These are phyloP conservation scores for Phytophthora litchii DNA, from an alignment of 352 stramenopile species.

Conservation along the genomic window DNA sequence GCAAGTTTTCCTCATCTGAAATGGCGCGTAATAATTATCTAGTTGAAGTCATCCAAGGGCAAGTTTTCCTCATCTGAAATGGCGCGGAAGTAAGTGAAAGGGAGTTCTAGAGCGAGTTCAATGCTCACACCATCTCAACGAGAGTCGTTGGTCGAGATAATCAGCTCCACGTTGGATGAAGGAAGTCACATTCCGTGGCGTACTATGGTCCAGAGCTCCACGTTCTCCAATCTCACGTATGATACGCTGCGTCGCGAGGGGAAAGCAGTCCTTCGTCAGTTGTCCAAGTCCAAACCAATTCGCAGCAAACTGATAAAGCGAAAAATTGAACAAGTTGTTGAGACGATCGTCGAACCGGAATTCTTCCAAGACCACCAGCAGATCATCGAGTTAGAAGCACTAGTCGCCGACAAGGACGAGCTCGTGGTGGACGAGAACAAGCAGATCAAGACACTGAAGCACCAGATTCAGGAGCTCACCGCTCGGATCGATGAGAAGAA, in stretches of 20 bases:
- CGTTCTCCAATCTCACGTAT: slow-evolving; percentile 18
- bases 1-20: too few relatives aligned
- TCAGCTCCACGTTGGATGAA: slow-evolving; percentile 3
- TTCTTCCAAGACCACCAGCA: slow-evolving; percentile 2
- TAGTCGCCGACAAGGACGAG: slow-evolving; percentile 9
- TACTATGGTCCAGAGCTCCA: slow-evolving; percentile 15
- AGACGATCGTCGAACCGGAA: slow-evolving; percentile 9
- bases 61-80: slow-evolving; percentile 13
- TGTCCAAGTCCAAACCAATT: neutral
- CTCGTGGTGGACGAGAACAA: slow-evolving; percentile 3
- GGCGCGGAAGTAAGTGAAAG: slow-evolving; percentile 14
- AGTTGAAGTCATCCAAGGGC: slow-evolving; percentile 8
- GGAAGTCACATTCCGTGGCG: slow-evolving; percentile 21
- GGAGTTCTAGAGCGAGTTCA: neutral
- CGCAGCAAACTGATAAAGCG: neutral
- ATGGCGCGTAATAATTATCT: too few relatives aligned
- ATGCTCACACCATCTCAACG: slow-evolving; percentile 10
- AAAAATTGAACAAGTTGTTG: neutral
- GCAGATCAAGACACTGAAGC: slow-evolving; percentile 22
- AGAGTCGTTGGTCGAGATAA: slow-evolving; percentile 5
- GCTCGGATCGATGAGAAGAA: neutral
- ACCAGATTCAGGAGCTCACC: slow-evolving; percentile 8
- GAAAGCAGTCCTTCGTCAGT: slow-evolving; percentile 18
- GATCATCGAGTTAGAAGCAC: slow-evolving; percentile 2
- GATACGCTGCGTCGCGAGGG: slow-evolving; percentile 19